A percentile compares a stretch with the other conserved stretches of the same genome.
Conservation (phyloP, 2,329 filamentous ascomycete genomes). For the Penicillium occitanis region DNA sequence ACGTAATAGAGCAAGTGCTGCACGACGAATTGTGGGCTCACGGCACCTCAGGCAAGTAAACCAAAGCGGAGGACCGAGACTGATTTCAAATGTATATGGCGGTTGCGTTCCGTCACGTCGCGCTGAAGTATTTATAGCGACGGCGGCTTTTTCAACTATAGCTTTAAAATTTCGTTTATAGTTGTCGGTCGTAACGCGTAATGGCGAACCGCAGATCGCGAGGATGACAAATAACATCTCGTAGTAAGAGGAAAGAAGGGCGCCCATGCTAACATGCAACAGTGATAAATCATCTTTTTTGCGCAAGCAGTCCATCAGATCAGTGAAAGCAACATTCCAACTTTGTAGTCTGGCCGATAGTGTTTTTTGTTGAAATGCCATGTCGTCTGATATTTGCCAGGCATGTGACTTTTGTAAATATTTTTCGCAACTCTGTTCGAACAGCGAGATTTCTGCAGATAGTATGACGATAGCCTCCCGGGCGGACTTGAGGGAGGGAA, state of each 20-base stretch:
- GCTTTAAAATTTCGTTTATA: slow-evolving; percentile 23
- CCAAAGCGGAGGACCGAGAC: slow-evolving; percentile 33
- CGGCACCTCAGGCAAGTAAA: slow-evolving; percentile 35
- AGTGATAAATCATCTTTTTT: slow-evolving; percentile 18
- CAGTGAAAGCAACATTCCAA: slow-evolving; percentile 29
- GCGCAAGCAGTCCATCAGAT: slow-evolving; percentile 22
- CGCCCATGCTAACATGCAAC: slow-evolving; percentile 24
- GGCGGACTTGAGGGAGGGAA: slow-evolving; percentile 28
- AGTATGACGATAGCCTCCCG: slow-evolving; percentile 31
- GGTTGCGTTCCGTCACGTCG: slow-evolving; percentile 29
- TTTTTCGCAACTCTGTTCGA: slow-evolving; percentile 26
- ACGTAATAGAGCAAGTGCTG: slow-evolving; percentile 30
- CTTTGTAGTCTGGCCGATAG: slow-evolving; percentile 24
- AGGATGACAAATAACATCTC: slow-evolving; percentile 29
- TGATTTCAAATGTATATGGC: slow-evolving; percentile 36
- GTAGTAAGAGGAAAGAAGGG: slow-evolving; percentile 29
- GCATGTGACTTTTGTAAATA: slow-evolving; percentile 22
- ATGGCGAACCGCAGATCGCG: slow-evolving; percentile 25
- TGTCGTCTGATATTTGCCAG: slow-evolving; percentile 22
- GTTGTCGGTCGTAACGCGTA: slow-evolving; percentile 26
- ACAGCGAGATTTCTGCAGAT: slow-evolving; percentile 27
- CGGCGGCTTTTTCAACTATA: slow-evolving; percentile 8
- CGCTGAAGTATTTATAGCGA: slow-evolving; percentile 24
- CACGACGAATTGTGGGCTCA: slow-evolving; percentile 32
- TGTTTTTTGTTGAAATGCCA: slow-evolving; percentile 22